Evolutionary conservation across 345 rosid species (phyloP).

Genomic region (rapeseed (Brassica napus)): Da-Ae NC_063446.1:67016001-67016500

Average conservation of each 20-base stretch:
- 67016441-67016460: no score
- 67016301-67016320: no score
- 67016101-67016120: constrained; percentile 13
- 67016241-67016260: constrained; percentile 38
- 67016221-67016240: constrained; percentile 43
- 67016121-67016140: constrained; percentile 32
- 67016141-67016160: constrained; percentile 43
- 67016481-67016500: constrained; percentile 33
- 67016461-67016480: constrained; percentile 38
- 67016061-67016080: constrained; percentile 40
- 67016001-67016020: constrained; percentile 4
- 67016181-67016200: constrained; percentile 47
- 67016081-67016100: constrained; percentile 31
- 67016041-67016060: neutral
- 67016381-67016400: no score
- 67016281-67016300: no score
- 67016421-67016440: no score
- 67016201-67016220: constrained; percentile 23
- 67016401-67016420: no score
- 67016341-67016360: no score
- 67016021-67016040: constrained; percentile 2
- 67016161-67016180: constrained; percentile 49
- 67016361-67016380: no score
- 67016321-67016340: no score
- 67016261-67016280: constrained; percentile 2